Evolutionary conservation across 768 basidiomycete species (phyloP).

Genomic region (Russula foetens): DNA sequence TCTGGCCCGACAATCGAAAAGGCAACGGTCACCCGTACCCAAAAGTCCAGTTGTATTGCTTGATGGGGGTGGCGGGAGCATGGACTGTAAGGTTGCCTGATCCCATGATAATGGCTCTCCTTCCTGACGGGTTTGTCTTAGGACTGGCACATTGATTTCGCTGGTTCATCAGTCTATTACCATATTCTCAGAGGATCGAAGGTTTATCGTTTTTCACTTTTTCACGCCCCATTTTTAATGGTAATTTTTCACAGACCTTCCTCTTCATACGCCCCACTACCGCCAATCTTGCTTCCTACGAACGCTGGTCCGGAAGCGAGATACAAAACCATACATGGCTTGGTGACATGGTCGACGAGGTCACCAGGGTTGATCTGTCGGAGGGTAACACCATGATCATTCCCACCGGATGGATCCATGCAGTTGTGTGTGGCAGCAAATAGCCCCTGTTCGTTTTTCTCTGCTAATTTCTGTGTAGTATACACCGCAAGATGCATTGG

Average conservation of each 20-base stretch:
- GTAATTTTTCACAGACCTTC: constrained; percentile 55
- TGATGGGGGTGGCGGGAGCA: constrained; percentile 90
- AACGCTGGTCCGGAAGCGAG: constrained; percentile 90
- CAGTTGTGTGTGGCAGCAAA: constrained; percentile 62
- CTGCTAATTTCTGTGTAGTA: constrained; percentile 39
- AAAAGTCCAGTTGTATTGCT: constrained; percentile 91
- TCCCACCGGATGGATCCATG: constrained; percentile 96
- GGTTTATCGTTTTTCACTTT: constrained; percentile 43
- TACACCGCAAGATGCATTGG: constrained; percentile 86
- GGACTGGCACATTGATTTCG: constrained; percentile 99
- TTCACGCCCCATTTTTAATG: neutral
- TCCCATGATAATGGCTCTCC: neutral
- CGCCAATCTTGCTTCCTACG: constrained; percentile 82
- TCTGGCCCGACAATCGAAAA: constrained; percentile 79
- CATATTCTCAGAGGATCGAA: constrained; percentile 84
- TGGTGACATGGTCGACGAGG: constrained; percentile 88
- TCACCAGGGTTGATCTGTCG: constrained; percentile 70
- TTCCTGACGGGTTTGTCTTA: constrained; percentile 26
- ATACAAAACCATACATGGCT: constrained; percentile 84
- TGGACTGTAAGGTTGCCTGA: constrained; percentile 68
- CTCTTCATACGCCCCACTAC: constrained; percentile 91
- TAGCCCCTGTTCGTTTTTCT: neutral
- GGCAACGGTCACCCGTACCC: constrained; percentile 68
- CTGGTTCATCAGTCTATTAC: constrained; percentile 96
- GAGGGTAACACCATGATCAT: constrained; percentile 89